Base-by-base conservation (phyloP, 192 early-diverging fungal species). In the Coemansia furcata region DNA sequence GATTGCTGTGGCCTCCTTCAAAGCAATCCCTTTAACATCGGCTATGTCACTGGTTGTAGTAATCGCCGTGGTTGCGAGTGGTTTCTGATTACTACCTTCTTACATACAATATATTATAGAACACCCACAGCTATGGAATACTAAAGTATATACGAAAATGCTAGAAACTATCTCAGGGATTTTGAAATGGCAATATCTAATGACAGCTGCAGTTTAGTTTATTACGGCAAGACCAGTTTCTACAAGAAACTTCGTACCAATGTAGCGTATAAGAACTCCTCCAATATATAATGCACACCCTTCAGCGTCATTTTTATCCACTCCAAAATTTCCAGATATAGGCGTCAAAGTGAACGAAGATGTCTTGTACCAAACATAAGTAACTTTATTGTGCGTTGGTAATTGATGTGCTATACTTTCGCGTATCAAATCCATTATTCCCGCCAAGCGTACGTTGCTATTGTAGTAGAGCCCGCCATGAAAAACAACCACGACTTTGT, bases 1-100 rank as follows among this genome's bases (percentile, higher is more conserved):
- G 38, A 38, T 81, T 6, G 73, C 73, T 7, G 78, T 40, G 39
- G 50, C 77, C 1, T n/a, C 72, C n/a, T n/a, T 32, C 6, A 6
- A 10, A 2, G 55, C 62, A 32, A 55, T 26, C 8, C 36, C 65
- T 14, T 30, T 60, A 33, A 58, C 52, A 5, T 19, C 55, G 38
- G 57, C 57, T 36, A 8, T 29, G 21, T 29, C 57, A 8, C 11
- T 50, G 1, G 55, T 29, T 10, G 15, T 33, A 15, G 12, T 35
- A 5, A 9, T 67, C 21, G 33, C 17, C 2, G 33, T 12, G 6
- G 6, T 49, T 32, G 10, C 38, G 19, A 23, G 36, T 12, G 36
- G 35, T 2, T 2, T 60, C 17, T 60, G 39, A 36, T 26, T 26
- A 26, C 23, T 26, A 26, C 23, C 1, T 26, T 26, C 9, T 50